phyloP scores from a whole-genome alignment of 768 basidiomycete species.

The Calocybe indica region DNA sequence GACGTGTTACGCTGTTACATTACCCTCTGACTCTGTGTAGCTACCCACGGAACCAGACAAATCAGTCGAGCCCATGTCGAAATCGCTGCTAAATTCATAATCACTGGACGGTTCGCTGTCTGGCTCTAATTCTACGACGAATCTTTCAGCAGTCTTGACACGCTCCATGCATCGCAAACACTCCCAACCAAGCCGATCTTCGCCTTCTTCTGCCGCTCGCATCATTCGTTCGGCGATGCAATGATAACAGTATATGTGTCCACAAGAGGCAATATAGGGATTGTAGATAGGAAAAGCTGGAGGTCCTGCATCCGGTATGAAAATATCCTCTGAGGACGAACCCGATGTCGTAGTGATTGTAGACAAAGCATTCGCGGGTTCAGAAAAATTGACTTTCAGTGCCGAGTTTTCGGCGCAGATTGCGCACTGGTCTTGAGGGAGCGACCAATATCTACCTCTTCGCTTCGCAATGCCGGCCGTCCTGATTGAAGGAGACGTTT shows the following conservation, averaged over 20 bases:
- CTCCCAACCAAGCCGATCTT: slow-evolving; percentile 59
- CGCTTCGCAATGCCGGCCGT: slow-evolving; percentile 11
- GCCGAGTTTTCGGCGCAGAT: slow-evolving; percentile 82
- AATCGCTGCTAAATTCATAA: slow-evolving; percentile 54
- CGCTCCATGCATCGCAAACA: slow-evolving; percentile 74
- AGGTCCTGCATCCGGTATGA: slow-evolving; percentile 21
- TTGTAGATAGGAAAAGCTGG: slow-evolving; percentile 66
- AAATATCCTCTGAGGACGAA: slow-evolving; percentile 18
- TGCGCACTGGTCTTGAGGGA: slow-evolving; percentile 77
- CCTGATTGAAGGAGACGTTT: slow-evolving; percentile 4
- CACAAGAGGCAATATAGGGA: slow-evolving; percentile 80
- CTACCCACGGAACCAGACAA: slow-evolving; percentile 51
- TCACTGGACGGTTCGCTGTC: slow-evolving; percentile 41
- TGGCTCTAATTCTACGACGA: slow-evolving; percentile 36
- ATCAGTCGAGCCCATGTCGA: slow-evolving; percentile 43
- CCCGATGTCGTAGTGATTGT: slow-evolving; percentile 17
- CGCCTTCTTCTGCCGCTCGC: slow-evolving; percentile 61
- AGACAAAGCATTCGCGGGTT: slow-evolving; percentile 45
- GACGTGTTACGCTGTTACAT: too few species aligned
- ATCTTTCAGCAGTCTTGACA: slow-evolving; percentile 62
- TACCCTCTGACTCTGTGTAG: slow-evolving; percentile 36
- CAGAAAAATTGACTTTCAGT: slow-evolving; percentile 49
- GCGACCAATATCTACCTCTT: slow-evolving; percentile 60
- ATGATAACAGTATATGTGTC: slow-evolving; percentile 89
- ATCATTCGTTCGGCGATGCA: slow-evolving; percentile 85